These are phyloP conservation scores for Podospora pseudocomata DNA, from an alignment of 495 filamentous ascomycete genomes.

Conservation along the genomic window DNA sequence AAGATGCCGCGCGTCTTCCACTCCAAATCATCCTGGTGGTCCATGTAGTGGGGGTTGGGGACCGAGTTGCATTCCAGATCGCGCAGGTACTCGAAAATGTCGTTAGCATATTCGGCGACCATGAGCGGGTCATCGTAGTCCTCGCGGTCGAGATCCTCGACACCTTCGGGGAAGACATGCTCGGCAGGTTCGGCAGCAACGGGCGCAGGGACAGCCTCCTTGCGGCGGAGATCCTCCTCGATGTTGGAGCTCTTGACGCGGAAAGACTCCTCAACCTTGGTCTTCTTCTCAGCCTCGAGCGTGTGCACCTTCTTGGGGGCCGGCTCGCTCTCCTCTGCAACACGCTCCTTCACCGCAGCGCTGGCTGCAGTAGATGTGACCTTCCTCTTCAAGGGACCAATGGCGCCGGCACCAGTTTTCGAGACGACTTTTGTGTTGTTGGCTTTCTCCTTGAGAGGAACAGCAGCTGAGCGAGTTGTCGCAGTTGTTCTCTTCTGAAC, in stretches of 20 bases:
- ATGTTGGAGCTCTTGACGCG: slow-evolving; percentile 25
- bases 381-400: slow-evolving; percentile 62
- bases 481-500: slow-evolving; percentile 73
- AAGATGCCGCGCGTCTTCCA: slow-evolving; percentile 99
- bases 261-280: slow-evolving; percentile 26
- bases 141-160: slow-evolving; percentile 73
- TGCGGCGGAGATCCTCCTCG: slow-evolving; percentile 3
- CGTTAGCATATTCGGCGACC: slow-evolving; percentile 94
- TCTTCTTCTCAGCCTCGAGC: slow-evolving; percentile 41
- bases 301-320: slow-evolving; percentile 49
- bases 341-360: slow-evolving; percentile 57
- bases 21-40: slow-evolving; percentile 86
- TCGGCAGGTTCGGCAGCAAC: slow-evolving; percentile 20
- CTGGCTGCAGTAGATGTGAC: slow-evolving; percentile 46
- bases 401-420: slow-evolving; percentile 59
- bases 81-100: slow-evolving; percentile 95
- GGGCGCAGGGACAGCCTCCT: slow-evolving; percentile 5
- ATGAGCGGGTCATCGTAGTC: slow-evolving; percentile 91
- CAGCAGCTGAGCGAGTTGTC: slow-evolving; percentile 58
- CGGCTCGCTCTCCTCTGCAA: slow-evolving; percentile 52
- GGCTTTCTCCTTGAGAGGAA: slow-evolving; percentile 65
- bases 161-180: slow-evolving; percentile 45
- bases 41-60: slow-evolving; percentile 91
- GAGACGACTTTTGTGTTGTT: slow-evolving; percentile 58
- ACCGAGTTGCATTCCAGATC: slow-evolving; percentile 78